A percentile compares a stretch with the other conserved stretches of the same genome.
phyloP scores from a whole-genome alignment of 2,329 filamentous ascomycete genomes.

The Alternaria viburni region DNA sequence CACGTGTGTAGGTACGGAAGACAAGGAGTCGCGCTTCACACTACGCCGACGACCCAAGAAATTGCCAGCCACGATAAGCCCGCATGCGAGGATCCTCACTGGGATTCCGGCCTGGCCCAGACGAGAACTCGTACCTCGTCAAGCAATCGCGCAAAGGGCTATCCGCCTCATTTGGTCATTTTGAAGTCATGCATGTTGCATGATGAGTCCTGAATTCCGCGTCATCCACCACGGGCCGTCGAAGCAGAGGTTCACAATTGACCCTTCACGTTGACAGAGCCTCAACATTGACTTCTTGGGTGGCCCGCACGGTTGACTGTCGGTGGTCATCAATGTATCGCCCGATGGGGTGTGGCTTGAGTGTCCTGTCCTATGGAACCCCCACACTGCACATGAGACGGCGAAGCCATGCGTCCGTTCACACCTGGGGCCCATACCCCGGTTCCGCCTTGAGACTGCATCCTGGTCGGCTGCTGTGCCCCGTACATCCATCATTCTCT shows the following conservation, averaged over 20 bases:
- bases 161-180: background rate
- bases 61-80: conserved; percentile 24
- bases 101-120: conserved; percentile 26
- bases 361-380: conserved; percentile 33
- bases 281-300: conserved; percentile 13
- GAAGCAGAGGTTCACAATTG: background rate
- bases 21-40: conserved; percentile 13
- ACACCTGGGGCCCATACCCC: conserved; percentile 31
- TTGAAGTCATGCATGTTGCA: background rate
- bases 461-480: conserved; percentile 36
- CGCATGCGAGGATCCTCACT: conserved; percentile 29
- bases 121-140: conserved; percentile 10
- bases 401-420: conserved; percentile 39
- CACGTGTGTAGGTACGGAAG: conserved; percentile 19
- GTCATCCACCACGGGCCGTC: background rate
- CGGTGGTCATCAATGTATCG: conserved; percentile 9
- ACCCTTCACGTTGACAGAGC: background rate
- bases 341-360: conserved; percentile 36
- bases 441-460: conserved; percentile 35
- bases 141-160: background rate
- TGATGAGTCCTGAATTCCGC: background rate
- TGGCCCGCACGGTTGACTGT: conserved; percentile 10
- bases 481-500: conserved; percentile 31
- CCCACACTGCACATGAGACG: conserved; percentile 45
- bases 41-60: conserved; percentile 8